Base-by-base conservation (phyloP, 2,329 filamentous ascomycete genomes). In the Fusarium globosum region DNA sequence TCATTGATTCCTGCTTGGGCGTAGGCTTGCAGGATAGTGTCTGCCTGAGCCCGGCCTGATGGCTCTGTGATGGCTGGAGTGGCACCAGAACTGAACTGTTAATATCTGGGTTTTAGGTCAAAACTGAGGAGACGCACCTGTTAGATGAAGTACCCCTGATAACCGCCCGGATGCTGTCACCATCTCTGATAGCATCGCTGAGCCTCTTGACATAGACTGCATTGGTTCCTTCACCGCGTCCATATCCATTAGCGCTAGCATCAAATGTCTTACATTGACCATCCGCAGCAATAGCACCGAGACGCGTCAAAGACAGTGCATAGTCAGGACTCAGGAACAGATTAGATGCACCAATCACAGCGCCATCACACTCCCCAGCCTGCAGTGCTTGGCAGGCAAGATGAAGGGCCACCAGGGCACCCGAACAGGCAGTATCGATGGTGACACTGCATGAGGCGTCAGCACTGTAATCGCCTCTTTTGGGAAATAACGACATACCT, bases 171-270 rank as follows among this genome's bases (percentile, higher is more conserved):
- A 89, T 86, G 0, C 82, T 84, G 68, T 91, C 87, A 6, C 86
- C 86, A 66, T 88, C 86, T 15, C 80, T 77, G 7, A 90, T 72
- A 2, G 89, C 89, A 68, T 88, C 84, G 4, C 82, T 79, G 0
- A 91, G 80, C 2, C 83, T 83, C 79, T 91, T 91, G 5, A 92
- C 70, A 6, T 90, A 77, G 4, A 91, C 76, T 18, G 86, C 82
- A 1, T 83, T 87, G 23, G 86, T 81, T 0, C 88, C 90, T 73
- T 92, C 90, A 2, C 88, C 89, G 20, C 89, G 85, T 2, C 85
- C 88, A 76, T 91, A 92, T 20, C 77, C 77, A 71, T 83, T 79
- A 14, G 87, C 89, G 8, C 82, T 82, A 12, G 81, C 77, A 71
- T 89, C 89, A 76, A 86, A 89, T 21, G 85, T 85, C 61, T 83